phyloP scores from a whole-genome alignment of 164 flowering plant genomes.

The Stephania japonica region DNA sequence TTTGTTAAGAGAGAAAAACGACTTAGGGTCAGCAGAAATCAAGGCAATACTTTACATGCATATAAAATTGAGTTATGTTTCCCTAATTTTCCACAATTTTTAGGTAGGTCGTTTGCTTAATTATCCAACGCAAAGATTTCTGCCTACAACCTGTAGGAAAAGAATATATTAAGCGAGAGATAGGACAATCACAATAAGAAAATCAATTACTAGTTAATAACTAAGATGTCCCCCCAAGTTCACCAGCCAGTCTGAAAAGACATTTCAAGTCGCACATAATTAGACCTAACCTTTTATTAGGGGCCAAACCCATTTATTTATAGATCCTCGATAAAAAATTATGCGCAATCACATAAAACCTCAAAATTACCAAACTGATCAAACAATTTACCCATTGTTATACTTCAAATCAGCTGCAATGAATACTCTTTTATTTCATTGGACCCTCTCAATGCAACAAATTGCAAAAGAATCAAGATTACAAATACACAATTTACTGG shows the following conservation, averaged over 20 bases:
- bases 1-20: background rate
- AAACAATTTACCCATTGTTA: no score
- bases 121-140: background rate
- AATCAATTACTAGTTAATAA: background rate
- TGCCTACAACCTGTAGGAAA: background rate
- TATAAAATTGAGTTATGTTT: background rate
- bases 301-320: background rate
- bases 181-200: background rate
- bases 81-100: background rate
- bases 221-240: background rate
- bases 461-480: background rate
- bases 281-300: background rate
- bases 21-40: background rate
- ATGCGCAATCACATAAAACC: no score
- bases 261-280: background rate
- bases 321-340: no score
- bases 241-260: background rate
- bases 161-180: background rate
- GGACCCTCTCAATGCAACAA: background rate
- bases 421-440: no score
- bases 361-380: no score
- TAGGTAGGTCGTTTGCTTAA: background rate
- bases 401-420: background rate
- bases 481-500: background rate
- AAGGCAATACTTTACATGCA: background rate